Percentiles rank a stretch among this genome's conserved stretches.
These are phyloP conservation scores for Pyrenophora teres DNA, from an alignment of 2,329 filamentous ascomycete species.

Conservation along the genomic window DNA sequence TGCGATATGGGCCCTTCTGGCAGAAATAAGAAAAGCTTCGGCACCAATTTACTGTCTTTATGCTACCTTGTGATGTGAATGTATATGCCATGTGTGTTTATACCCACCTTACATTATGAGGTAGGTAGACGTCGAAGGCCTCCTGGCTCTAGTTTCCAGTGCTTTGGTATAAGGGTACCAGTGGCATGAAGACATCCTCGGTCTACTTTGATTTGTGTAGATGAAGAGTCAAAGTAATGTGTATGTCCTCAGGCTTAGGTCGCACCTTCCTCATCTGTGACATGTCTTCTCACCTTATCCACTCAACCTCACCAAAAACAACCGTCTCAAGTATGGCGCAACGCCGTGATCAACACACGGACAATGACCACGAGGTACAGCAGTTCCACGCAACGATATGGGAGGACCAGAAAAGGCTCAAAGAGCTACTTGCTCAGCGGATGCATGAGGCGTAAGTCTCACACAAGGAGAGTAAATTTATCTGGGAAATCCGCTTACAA, in stretches of 20 bases:
- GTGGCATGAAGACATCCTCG: not conserved
- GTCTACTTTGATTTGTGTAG: not conserved
- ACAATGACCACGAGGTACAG: constrained; percentile 28
- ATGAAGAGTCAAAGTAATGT: too few species aligned
- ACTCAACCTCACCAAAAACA: not conserved
- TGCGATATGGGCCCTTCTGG: constrained; percentile 12
- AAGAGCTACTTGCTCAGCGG: constrained; percentile 24
- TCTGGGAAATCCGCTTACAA: not conserved
- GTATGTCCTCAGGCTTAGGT: not conserved
- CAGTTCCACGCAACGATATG: constrained; percentile 27
- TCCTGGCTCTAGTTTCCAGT: not conserved
- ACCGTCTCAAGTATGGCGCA: constrained; percentile 20
- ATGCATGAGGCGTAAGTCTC: constrained; percentile 28
- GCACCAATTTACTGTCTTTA: constrained; percentile 6
- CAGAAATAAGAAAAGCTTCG: constrained; percentile 20
- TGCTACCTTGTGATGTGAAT: not conserved
- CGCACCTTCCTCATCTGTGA: not conserved
- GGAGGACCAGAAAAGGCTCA: constrained; percentile 22
- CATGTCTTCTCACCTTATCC: not conserved
- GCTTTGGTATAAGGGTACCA: not conserved
- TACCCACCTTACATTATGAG: not conserved
- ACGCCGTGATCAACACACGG: constrained; percentile 17
- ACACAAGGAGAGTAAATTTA: not conserved
- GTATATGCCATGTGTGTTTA: not conserved
- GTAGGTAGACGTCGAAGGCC: not conserved